phyloP scores from a whole-genome alignment of 495 filamentous ascomycete genomes.

The Letharia columbiana region DNA sequence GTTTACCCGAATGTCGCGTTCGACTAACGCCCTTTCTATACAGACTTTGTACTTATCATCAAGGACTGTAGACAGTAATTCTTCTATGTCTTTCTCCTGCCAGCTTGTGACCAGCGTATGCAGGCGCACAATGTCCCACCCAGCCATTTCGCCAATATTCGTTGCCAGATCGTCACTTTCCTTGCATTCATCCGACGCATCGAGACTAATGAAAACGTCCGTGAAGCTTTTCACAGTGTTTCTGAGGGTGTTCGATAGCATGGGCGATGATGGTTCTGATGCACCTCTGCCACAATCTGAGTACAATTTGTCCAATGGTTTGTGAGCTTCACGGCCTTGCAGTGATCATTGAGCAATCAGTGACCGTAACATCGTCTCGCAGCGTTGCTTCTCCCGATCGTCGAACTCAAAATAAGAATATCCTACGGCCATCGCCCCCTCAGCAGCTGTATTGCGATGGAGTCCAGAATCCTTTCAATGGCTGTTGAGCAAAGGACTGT shows the following conservation, averaged over 20 bases:
- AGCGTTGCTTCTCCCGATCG: conserved; percentile 24
- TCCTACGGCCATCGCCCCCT: not conserved
- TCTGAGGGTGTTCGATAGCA: not conserved
- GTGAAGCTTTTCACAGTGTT: not conserved
- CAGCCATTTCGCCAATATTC: conserved; percentile 22
- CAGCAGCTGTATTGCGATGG: not conserved
- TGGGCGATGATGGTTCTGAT: conserved; percentile 11
- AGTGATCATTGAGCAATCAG: conserved; percentile 27
- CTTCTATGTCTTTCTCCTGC: conserved; percentile 27
- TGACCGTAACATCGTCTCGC: conserved; percentile 24
- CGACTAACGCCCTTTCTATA: conserved; percentile 17
- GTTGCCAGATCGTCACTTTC: conserved; percentile 20
- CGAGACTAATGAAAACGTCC: conserved; percentile 19
- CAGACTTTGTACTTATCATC: not conserved
- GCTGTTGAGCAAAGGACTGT: conserved; percentile 30
- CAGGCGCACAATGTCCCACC: conserved; percentile 20
- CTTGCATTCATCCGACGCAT: conserved; percentile 29
- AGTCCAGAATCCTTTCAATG: conserved; percentile 25
- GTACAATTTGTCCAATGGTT: conserved; percentile 16
- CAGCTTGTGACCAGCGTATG: conserved; percentile 29
- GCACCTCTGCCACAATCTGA: conserved; percentile 17
- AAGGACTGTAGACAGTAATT: not conserved
- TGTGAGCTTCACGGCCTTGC: conserved; percentile 6
- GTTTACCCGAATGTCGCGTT: conserved; percentile 27
- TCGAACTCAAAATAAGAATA: conserved; percentile 35